phyloP scores from a whole-genome alignment of 306 rosid species.

The Carpinus fangiana region DNA sequence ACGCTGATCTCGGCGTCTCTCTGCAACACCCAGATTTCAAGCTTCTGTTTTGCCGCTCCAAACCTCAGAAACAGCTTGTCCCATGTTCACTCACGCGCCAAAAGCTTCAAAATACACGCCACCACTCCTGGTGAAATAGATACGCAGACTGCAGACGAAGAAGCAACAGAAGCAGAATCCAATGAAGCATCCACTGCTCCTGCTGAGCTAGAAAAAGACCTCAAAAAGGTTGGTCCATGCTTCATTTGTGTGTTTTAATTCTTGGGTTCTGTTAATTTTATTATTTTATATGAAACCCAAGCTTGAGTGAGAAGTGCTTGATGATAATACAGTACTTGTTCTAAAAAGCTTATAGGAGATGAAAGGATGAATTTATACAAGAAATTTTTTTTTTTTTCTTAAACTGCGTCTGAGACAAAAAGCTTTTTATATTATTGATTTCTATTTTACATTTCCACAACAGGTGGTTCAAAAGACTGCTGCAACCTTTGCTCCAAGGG shows the following conservation, averaged over 20 bases:
- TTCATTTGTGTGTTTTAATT: not conserved
- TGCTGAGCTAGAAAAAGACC: slow-evolving; percentile 71
- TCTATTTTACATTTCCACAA: slow-evolving; percentile 6
- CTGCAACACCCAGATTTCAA: slow-evolving; percentile 36
- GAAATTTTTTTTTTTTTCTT: too few relatives aligned
- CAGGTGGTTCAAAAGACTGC: slow-evolving; percentile 97
- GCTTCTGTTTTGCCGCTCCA: slow-evolving; percentile 27
- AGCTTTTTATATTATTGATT: slow-evolving; percentile 1
- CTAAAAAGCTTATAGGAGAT: too few relatives aligned
- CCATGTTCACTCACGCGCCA: slow-evolving; percentile 28
- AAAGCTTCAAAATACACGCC: slow-evolving; percentile 41
- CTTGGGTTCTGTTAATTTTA: not conserved
- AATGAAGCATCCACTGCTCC: slow-evolving; percentile 39
- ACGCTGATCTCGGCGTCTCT: slow-evolving; percentile 46
- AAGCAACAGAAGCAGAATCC: slow-evolving; percentile 32
- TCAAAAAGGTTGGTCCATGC: slow-evolving; percentile 63
- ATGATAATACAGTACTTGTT: too few relatives aligned
- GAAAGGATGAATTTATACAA: too few relatives aligned
- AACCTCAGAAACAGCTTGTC: slow-evolving; percentile 12
- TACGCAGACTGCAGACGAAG: slow-evolving; percentile 35
- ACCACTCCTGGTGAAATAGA: slow-evolving; percentile 59
- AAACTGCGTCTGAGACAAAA: not conserved
- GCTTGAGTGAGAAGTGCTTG: too few relatives aligned
- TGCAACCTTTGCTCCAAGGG: slow-evolving; percentile 97
- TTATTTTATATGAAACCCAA: not conserved